phyloP scores from a whole-genome alignment of 208 protist genomes.

The Porcisia deanei region DNA sequence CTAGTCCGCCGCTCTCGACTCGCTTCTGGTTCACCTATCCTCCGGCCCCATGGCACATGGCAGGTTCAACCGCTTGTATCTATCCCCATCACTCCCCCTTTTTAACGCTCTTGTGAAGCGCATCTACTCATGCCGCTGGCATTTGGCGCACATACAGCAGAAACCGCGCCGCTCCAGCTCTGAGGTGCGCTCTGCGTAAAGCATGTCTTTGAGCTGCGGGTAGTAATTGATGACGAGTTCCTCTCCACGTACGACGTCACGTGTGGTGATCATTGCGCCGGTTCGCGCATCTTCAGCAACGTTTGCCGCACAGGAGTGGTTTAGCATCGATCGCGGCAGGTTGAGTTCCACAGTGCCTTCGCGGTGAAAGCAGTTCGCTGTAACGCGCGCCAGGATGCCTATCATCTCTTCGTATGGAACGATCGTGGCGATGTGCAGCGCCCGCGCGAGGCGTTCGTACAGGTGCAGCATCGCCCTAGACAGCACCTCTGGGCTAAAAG shows the following conservation, averaged over 20 bases:
- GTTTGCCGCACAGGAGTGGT: conserved; percentile 86
- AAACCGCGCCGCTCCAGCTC: conserved; percentile 62
- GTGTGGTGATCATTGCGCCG: conserved; percentile 51
- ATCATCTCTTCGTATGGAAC: conserved; percentile 86
- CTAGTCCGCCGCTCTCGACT: neutral
- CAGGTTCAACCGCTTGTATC: neutral
- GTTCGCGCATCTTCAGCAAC: conserved; percentile 54
- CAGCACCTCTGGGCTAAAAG: conserved; percentile 63
- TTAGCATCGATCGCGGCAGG: conserved; percentile 75
- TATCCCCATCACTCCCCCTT: too few species aligned
- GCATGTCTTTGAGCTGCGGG: conserved; percentile 63
- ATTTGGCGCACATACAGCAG: conserved; percentile 57
- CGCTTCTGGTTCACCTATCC: neutral
- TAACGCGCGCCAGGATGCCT: conserved; percentile 63
- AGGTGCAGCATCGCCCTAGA: conserved; percentile 60
- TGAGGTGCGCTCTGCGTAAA: conserved; percentile 46
- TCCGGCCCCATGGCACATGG: too few species aligned
- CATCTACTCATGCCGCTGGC: conserved; percentile 29
- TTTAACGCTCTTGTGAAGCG: neutral
- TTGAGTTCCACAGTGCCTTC: conserved; percentile 63
- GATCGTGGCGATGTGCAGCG: conserved; percentile 63
- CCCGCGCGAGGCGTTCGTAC: conserved; percentile 70
- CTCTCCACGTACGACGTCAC: conserved; percentile 49
- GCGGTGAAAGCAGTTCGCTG: conserved; percentile 74
- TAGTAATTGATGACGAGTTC: conserved; percentile 83